phyloP scores from a whole-genome alignment of 495 filamentous ascomycete species.

The Penicillium subrubescens region DNA sequence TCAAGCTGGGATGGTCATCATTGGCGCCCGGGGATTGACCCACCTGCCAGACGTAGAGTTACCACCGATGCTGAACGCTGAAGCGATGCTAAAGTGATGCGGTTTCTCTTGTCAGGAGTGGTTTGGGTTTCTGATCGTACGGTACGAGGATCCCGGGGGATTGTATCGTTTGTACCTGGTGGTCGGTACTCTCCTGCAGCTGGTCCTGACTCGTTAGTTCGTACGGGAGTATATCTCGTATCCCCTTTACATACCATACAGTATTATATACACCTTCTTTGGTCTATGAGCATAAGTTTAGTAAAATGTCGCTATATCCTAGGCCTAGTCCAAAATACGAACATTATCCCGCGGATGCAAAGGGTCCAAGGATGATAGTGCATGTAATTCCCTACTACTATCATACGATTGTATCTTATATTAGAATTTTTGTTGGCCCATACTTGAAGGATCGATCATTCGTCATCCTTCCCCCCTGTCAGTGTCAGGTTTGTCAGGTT shows the following conservation, averaged over 20 bases:
- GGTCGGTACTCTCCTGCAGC: conserved; percentile 7
- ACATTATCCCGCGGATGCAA: neutral
- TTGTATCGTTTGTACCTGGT: conserved; percentile 6
- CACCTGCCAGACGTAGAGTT: neutral
- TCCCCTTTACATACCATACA: neutral
- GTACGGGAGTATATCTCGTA: neutral
- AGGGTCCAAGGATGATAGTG: neutral
- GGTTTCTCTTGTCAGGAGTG: neutral
- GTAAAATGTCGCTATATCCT: neutral
- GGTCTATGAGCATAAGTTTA: neutral
- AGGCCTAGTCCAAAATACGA: neutral
- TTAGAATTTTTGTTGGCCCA: neutral
- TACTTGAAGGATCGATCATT: neutral
- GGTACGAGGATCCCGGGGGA: neutral
- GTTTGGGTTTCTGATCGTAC: neutral
- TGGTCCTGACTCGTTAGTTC: neutral
- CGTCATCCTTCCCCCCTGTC: neutral
- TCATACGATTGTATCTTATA: neutral
- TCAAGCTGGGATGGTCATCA: neutral
- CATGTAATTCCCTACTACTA: neutral
- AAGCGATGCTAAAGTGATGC: neutral
- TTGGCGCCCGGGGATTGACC: neutral
- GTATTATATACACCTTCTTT: neutral
- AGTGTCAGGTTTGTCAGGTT: neutral
- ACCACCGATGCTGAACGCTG: neutral